Conservation (phyloP, 2,329 filamentous ascomycete species). For the Penicillium digitatum region DNA sequence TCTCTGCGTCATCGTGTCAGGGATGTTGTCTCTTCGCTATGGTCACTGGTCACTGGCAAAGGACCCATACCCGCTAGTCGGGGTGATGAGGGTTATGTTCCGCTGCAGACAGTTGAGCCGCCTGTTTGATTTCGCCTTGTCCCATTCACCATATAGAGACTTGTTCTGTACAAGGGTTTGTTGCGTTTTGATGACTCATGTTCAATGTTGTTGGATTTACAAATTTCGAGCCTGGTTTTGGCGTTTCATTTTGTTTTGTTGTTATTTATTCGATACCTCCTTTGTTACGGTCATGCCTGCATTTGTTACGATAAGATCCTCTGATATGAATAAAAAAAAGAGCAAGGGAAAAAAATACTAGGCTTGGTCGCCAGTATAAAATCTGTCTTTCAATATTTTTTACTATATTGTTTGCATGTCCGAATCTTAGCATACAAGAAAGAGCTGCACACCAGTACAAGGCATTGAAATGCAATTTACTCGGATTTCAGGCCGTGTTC, state of each 20-base stretch:
- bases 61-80: slow-evolving; percentile 17
- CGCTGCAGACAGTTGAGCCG: slow-evolving; percentile 44
- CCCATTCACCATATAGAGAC: not conserved
- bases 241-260: not conserved
- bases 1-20: slow-evolving; percentile 20
- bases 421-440: too few species aligned
- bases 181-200: slow-evolving; percentile 2
- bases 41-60: slow-evolving; percentile 30
- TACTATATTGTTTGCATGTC: too few species aligned
- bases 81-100: slow-evolving; percentile 44
- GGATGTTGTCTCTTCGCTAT: slow-evolving; percentile 21
- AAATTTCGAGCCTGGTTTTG: not conserved
- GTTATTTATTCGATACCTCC: slow-evolving; percentile 18
- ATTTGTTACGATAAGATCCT: not conserved
- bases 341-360: too few species aligned
- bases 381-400: too few species aligned
- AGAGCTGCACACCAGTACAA: too few species aligned
- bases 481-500: too few species aligned
- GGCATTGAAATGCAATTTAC: too few species aligned
- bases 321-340: not conserved
- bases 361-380: not conserved
- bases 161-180: not conserved
- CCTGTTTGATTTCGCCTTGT: slow-evolving; percentile 18
- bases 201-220: not conserved
- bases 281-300: slow-evolving; percentile 1